phyloP scores from a whole-genome alignment of 208 protist genomes.

The Wallacemonas collosoma region DNA sequence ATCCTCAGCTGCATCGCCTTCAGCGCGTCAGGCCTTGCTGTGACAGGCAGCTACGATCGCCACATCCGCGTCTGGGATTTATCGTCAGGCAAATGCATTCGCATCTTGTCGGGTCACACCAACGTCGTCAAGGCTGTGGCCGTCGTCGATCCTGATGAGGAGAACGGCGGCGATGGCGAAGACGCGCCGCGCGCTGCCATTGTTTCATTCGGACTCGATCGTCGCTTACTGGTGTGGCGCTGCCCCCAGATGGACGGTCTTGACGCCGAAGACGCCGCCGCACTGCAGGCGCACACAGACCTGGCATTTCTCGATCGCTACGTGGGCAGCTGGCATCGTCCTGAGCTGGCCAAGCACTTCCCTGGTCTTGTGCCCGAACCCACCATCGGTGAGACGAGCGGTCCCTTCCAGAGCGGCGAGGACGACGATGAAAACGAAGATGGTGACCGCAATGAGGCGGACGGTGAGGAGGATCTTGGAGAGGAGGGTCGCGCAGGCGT shows the following conservation, averaged over 20 bases:
- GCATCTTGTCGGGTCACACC: constrained; percentile 62
- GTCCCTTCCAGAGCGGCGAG: background rate
- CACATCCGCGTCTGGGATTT: constrained; percentile 73
- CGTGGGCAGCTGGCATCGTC: constrained; percentile 9
- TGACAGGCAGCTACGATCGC: constrained; percentile 78
- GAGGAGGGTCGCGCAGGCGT: background rate
- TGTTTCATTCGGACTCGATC: constrained; percentile 62
- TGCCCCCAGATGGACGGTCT: constrained; percentile 49
- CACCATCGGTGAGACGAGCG: background rate
- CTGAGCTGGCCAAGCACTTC: background rate
- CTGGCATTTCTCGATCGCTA: constrained; percentile 9
- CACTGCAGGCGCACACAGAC: constrained; percentile 19
- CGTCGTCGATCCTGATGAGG: constrained; percentile 30
- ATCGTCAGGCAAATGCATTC: constrained; percentile 52
- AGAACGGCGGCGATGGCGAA: constrained; percentile 42
- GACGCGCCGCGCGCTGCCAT: constrained; percentile 35
- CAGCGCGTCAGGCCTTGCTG: constrained; percentile 33
- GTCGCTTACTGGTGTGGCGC: constrained; percentile 67
- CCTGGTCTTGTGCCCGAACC: constrained; percentile 4
- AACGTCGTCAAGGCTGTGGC: constrained; percentile 56
- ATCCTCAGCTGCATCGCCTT: constrained; percentile 64
- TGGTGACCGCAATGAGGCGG: constrained; percentile 11
- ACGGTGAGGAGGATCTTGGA: background rate
- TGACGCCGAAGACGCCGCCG: constrained; percentile 40
- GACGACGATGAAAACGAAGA: constrained; percentile 2